These are phyloP conservation scores for Vanilla planifolia DNA, from an alignment of 106 monocot genomes.

Conservation along the genomic window DNA sequence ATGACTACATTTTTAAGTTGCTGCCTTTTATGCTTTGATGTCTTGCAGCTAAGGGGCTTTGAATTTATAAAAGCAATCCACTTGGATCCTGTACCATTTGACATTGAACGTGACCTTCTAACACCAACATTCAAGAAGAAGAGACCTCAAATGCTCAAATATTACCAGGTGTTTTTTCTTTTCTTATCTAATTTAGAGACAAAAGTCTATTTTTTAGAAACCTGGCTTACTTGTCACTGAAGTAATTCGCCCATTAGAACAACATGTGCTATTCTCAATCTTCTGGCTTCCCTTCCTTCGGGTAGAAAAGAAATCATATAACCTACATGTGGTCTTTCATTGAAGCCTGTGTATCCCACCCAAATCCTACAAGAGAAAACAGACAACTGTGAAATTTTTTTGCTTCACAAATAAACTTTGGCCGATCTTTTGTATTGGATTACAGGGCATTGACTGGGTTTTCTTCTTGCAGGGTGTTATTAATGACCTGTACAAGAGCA, in stretches of 20 bases:
- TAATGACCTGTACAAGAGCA: constrained; percentile 45
- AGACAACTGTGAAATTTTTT: neutral
- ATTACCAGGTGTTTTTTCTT: constrained; percentile 58
- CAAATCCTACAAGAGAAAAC: no score
- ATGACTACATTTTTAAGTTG: neutral
- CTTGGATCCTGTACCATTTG: constrained; percentile 83
- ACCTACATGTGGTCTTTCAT: neutral
- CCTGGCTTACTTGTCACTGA: neutral
- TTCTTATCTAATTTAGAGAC: no score
- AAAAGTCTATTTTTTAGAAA: neutral
- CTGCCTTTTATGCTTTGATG: neutral
- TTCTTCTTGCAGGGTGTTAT: constrained; percentile 40
- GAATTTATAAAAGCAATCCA: constrained; percentile 83
- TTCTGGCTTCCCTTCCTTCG: neutral
- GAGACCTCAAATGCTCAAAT: constrained; percentile 83
- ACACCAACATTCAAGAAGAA: constrained; percentile 96
- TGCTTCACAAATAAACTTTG: neutral
- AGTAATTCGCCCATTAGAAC: neutral
- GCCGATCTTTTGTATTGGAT: neutral
- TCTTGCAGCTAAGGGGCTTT: constrained; percentile 76
- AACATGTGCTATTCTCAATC: neutral
- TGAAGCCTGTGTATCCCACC: neutral
- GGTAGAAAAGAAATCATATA: no score
- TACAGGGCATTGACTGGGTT: neutral
- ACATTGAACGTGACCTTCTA: constrained; percentile 83